Evolutionary conservation across 2,329 filamentous ascomycete genomes (phyloP).

Genomic region (Verruconis gallopava): DNA sequence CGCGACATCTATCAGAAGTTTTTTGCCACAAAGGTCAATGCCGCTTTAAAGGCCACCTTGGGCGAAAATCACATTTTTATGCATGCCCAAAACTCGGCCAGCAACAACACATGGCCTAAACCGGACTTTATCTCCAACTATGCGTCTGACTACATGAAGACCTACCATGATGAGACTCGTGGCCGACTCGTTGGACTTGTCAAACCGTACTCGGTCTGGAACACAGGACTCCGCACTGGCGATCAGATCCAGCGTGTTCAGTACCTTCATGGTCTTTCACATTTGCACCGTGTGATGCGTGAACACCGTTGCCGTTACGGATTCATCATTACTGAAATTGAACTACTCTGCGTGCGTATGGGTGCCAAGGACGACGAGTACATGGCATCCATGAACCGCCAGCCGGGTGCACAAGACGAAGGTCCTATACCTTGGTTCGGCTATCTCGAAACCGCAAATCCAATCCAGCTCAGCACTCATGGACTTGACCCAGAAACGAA

Average conservation of each 20-base stretch:
- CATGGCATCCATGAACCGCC: constrained; percentile 14
- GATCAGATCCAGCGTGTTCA: constrained; percentile 74
- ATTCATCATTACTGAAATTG: constrained; percentile 93
- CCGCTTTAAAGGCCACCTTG: constrained; percentile 65
- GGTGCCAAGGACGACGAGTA: constrained; percentile 35
- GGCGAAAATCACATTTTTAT: constrained; percentile 47
- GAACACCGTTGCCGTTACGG: constrained; percentile 88
- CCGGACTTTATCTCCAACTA: constrained; percentile 55
- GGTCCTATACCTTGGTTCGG: constrained; percentile 65
- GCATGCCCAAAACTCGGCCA: constrained; percentile 39
- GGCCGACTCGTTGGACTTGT: constrained; percentile 70
- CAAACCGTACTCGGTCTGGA: constrained; percentile 87
- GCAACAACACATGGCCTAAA: constrained; percentile 31
- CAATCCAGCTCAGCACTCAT: constrained; percentile 40
- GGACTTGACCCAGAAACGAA: constrained; percentile 22
- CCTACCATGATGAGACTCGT: constrained; percentile 32
- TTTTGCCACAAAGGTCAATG: constrained; percentile 79
- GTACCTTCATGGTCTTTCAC: constrained; percentile 75
- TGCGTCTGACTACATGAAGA: constrained; percentile 38
- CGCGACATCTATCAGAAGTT: constrained; percentile 62
- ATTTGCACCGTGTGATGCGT: constrained; percentile 84
- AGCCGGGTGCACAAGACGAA: constrained; percentile 25
- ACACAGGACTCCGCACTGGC: constrained; percentile 83
- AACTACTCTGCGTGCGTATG: constrained; percentile 79
- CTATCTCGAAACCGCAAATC: constrained; percentile 60